Conservation (phyloP, 768 basidiomycete species). For the Clavaria fumosa region DNA sequence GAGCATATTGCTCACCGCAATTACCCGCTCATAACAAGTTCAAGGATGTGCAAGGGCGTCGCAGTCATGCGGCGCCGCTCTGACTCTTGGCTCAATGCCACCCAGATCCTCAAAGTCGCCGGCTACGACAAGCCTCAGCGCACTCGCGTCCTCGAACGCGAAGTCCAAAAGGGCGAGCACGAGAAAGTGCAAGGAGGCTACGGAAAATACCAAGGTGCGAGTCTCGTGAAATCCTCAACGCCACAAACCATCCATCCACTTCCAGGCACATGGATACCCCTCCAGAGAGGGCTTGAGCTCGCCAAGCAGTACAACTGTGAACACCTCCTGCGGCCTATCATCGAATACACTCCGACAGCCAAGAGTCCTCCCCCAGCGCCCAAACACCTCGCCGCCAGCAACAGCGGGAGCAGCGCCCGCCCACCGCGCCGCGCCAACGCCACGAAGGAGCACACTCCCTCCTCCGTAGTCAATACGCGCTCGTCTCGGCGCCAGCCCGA, state of each 20-base stretch:
- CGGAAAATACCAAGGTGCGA: slow-evolving; percentile 96
- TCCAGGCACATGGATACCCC: slow-evolving; percentile 90
- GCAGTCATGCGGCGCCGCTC: slow-evolving; percentile 95
- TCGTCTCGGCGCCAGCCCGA: slow-evolving; percentile 43
- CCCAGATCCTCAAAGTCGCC: slow-evolving; percentile 96
- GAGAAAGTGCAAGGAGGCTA: slow-evolving; percentile 99
- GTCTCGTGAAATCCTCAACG: slow-evolving; percentile 8
- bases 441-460: slow-evolving; percentile 20
- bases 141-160: slow-evolving; percentile 91
- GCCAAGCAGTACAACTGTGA: slow-evolving; percentile 93
- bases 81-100: slow-evolving; percentile 98
- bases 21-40: too few relatives aligned
- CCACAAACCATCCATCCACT: slow-evolving; percentile 8
- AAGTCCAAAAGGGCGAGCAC: slow-evolving; percentile 97
- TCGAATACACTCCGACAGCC: slow-evolving; percentile 81
- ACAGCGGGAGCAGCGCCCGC: slow-evolving; percentile 37
- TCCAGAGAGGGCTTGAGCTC: slow-evolving; percentile 73
- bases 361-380: slow-evolving; percentile 92
- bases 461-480: slow-evolving; percentile 36
- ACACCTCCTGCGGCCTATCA: slow-evolving; percentile 70
- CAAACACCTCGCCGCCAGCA: slow-evolving; percentile 78
- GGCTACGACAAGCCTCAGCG: slow-evolving; percentile 99
- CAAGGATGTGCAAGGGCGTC: slow-evolving; percentile 89
- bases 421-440: slow-evolving; percentile 31
- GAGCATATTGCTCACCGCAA: too few relatives aligned